phyloP scores from a whole-genome alignment of 2,329 filamentous ascomycete species.

The Trichoderma hamatum region DNA sequence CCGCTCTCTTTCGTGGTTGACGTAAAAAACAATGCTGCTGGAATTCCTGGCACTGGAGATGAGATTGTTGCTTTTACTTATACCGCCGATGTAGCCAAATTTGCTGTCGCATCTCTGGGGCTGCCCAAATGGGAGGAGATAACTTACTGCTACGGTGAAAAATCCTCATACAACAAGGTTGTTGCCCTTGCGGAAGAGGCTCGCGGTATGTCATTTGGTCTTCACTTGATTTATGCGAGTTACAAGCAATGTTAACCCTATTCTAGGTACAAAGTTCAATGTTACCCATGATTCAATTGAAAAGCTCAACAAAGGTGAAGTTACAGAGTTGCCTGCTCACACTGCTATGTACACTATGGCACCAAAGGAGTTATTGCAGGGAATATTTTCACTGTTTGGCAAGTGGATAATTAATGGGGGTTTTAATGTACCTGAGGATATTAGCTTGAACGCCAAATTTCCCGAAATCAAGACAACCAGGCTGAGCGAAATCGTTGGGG shows the following conservation, averaged over 20 bases:
- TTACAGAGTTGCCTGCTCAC: conserved; percentile 17
- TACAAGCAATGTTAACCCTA: not conserved
- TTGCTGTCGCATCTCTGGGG: not conserved
- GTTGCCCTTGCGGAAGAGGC: conserved; percentile 9
- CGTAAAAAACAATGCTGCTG: conserved; percentile 5
- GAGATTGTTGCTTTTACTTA: conserved; percentile 11
- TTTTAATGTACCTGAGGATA: not conserved
- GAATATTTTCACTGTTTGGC: not conserved
- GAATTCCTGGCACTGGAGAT: conserved; percentile 10
- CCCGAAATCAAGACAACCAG: conserved; percentile 17
- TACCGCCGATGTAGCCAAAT: conserved; percentile 9
- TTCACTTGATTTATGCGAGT: fast-evolving
- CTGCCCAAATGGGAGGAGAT: conserved; percentile 17
- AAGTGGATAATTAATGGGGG: conserved; percentile 1
- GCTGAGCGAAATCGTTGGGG: conserved; percentile 12
- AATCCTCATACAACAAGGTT: not conserved
- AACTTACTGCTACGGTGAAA: conserved; percentile 5
- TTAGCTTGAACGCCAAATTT: conserved; percentile 17
- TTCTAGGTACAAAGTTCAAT: conserved; percentile 9
- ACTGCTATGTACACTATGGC: not conserved
- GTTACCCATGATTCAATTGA: not conserved
- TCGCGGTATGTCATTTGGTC: not conserved
- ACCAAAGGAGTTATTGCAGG: not conserved
- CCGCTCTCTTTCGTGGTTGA: conserved; percentile 3
- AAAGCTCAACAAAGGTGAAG: conserved; percentile 8